Evolutionary conservation across 2,329 filamentous ascomycete species (phyloP), one percentile per base, ranked within the genome.

Genomic region (Didymella arachidicola): DNA sequence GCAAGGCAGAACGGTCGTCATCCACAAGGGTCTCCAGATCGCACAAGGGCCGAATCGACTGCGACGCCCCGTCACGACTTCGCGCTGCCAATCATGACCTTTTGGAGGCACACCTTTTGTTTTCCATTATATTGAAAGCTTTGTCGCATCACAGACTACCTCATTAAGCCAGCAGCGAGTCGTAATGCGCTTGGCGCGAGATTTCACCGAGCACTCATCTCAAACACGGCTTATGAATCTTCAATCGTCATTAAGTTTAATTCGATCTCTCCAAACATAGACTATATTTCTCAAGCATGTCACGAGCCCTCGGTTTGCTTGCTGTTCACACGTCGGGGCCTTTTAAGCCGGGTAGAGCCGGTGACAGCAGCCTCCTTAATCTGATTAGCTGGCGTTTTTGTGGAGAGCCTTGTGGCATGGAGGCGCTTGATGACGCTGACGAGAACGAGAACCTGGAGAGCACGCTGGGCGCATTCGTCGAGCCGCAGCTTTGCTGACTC

Each of bases 291-390:
- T 26, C 38, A 53, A 41, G 22, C 51, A 58, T 53, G 57, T 59
- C 54, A 62, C 54, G 47, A 60, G n/a, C 44, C 53, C 36, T 61
- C 57, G 29, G 54, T 54, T 44, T 63, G 58, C 30, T 44, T 63
- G 58, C 30, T 65, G 43, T 47, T 51, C 55, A 59, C n/a, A 38
- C 57, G 32, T 54, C 63, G 49, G 59, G 26, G 39, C 50, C 39
- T 36, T 58, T 69, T 44, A 60, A 44, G 36, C 67, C 65, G 56
- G 65, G 64, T 32, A 65, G 57, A 7, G 60, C 65, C 53, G 66
- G 65, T 45, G 64, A 68, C 26, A 72, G 48, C 34, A 72, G 49
- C 45, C 59, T 66, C 55, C 60, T 63, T 55, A 70, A 62, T 59
- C 59, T 68, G 58, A 62, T 62, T 45, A 66, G 64, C 58, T 71